phyloP scores from a whole-genome alignment of 176 grass and related monocot genomes.

The Puya raimondii region DNA sequence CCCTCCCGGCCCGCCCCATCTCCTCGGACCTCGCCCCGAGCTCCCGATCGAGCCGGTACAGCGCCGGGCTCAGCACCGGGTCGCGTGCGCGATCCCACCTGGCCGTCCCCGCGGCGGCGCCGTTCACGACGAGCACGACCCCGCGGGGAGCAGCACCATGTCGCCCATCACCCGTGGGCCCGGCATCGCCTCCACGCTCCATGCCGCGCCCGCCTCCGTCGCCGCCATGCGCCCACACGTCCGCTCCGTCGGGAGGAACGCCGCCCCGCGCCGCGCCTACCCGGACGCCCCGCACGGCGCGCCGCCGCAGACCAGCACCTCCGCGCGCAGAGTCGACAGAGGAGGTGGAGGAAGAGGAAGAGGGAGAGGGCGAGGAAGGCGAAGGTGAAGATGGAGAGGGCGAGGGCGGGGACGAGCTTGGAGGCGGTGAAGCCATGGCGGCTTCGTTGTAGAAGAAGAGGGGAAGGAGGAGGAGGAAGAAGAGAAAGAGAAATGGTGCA shows the following conservation, averaged over 20 bases:
- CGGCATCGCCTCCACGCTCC: conserved; percentile 77
- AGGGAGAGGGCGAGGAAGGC: no score
- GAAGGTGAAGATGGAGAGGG: no score
- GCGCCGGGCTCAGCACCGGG: conserved; percentile 43
- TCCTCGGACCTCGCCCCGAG: conserved; percentile 32
- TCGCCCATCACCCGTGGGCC: conserved; percentile 52
- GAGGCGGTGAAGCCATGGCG: no score
- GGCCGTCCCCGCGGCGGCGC: conserved; percentile 45
- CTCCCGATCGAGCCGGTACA: conserved; percentile 33
- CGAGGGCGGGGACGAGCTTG: no score
- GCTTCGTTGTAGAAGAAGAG: no score
- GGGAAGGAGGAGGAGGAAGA: no score
- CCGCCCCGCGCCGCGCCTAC: conserved; percentile 31
- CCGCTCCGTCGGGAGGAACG: conserved; percentile 36
- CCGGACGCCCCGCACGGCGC: conserved; percentile 42
- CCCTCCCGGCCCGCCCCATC: conserved; percentile 12
- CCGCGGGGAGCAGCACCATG: conserved; percentile 72
- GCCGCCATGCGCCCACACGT: conserved; percentile 54
- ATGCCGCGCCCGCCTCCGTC: conserved; percentile 37
- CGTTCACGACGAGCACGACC: conserved; percentile 75
- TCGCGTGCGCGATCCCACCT: conserved; percentile 69
- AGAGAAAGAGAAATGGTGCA: no score
- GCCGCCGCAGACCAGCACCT: conserved; percentile 73
- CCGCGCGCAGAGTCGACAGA: no score
- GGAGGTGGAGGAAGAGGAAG: no score